These are phyloP conservation scores for Pistacia vera DNA, from an alignment of 345 rosid genomes.

Conservation along the genomic window DNA sequence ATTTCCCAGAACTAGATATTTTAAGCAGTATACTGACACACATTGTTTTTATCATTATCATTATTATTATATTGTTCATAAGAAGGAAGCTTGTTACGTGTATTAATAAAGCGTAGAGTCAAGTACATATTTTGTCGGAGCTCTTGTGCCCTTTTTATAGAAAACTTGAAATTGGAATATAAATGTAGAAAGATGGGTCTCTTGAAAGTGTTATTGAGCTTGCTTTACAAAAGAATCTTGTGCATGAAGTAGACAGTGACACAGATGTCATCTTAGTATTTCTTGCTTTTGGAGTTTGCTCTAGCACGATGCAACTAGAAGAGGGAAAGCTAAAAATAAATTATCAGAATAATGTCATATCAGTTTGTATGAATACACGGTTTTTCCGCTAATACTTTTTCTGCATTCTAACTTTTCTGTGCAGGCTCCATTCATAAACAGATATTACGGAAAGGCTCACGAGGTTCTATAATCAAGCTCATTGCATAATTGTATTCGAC, in stretches of 20 bases:
- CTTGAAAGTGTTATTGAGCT: too few relatives aligned
- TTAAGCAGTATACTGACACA: too few relatives aligned
- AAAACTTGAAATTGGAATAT: too few relatives aligned
- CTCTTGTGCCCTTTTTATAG: background rate
- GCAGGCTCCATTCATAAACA: slow-evolving; percentile 84
- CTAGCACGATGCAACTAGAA: too few relatives aligned
- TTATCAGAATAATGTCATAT: too few relatives aligned
- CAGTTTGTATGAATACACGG: too few relatives aligned
- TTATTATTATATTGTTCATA: too few relatives aligned
- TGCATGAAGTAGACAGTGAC: background rate
- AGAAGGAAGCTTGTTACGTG: background rate
- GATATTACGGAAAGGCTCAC: slow-evolving; percentile 91
- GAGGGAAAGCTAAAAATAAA: too few relatives aligned
- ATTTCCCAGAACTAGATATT: background rate
- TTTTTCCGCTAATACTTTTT: background rate
- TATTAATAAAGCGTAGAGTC: background rate
- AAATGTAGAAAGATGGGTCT: too few relatives aligned
- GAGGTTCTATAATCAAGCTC: slow-evolving; percentile 52
- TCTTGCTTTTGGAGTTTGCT: background rate
- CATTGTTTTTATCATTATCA: too few relatives aligned
- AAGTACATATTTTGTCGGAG: background rate
- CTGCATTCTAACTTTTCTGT: slow-evolving; percentile 9
- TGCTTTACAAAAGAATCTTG: background rate
- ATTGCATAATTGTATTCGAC: background rate
- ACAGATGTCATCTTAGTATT: background rate